A percentile compares a stretch with the other conserved stretches of the same genome.
phyloP scores from a whole-genome alignment of 352 stramenopile genomes.

The Pythium rishiriense region DNA sequence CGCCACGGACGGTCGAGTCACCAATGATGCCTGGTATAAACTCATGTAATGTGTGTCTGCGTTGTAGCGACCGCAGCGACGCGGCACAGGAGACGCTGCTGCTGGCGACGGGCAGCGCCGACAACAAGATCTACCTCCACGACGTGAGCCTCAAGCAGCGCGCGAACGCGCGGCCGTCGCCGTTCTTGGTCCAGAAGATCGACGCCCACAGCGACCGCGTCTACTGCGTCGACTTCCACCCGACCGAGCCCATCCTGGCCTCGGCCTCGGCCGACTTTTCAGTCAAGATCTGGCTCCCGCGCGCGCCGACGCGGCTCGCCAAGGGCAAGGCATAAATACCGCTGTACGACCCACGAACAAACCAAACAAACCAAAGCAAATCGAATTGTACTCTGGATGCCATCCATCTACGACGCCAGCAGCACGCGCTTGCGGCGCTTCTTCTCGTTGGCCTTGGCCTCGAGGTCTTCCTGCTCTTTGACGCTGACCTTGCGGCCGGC shows the following conservation, averaged over 20 bases:
- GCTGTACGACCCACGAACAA: background rate
- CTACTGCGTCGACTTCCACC: slow-evolving; percentile 90
- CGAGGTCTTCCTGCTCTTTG: slow-evolving; percentile 89
- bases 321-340: slow-evolving; percentile 51
- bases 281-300: slow-evolving; percentile 86
- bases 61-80: slow-evolving; percentile 30
- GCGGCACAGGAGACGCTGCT: slow-evolving; percentile 68
- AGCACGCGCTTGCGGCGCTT: slow-evolving; percentile 68
- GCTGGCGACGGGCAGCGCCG: slow-evolving; percentile 82
- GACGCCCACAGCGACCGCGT: slow-evolving; percentile 86
- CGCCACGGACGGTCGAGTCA: too few species aligned
- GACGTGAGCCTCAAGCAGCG: slow-evolving; percentile 76
- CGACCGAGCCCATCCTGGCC: slow-evolving; percentile 80
- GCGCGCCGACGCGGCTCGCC: slow-evolving; percentile 48
- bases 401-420: slow-evolving; percentile 39
- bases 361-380: background rate
- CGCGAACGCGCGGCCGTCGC: slow-evolving; percentile 40
- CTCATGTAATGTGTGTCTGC: background rate
- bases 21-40: too few species aligned
- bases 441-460: slow-evolving; percentile 72
- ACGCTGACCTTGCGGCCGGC: slow-evolving; percentile 88
- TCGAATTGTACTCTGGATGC: too few species aligned
- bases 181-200: slow-evolving; percentile 81
- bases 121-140: slow-evolving; percentile 89
- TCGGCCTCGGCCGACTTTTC: slow-evolving; percentile 84